These are phyloP conservation scores for Yarrowia sp. DNA, from an alignment of 805 yeast species.

Conservation along the genomic window DNA sequence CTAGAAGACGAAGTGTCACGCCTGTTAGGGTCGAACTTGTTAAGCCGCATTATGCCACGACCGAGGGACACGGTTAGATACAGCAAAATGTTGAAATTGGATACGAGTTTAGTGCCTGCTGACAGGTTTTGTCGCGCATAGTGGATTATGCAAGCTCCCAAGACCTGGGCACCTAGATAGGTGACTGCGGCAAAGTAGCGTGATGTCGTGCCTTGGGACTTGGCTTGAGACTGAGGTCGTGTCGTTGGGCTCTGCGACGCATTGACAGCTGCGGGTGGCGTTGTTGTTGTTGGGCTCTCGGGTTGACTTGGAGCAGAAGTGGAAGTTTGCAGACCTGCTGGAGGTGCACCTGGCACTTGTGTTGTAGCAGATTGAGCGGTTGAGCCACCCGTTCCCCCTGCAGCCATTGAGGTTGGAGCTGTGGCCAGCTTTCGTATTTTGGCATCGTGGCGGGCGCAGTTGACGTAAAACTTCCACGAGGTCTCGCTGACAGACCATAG, in stretches of 20 bases:
- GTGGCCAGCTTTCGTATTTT: neutral
- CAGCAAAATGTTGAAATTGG: slow-evolving; percentile 30
- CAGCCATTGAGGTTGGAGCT: neutral
- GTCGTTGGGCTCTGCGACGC: neutral
- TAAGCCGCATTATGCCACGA: slow-evolving; percentile 28
- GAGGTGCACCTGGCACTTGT: neutral
- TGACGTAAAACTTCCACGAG: slow-evolving; percentile 31
- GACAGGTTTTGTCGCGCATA: slow-evolving; percentile 28
- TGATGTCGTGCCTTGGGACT: neutral
- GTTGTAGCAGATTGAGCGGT: neutral
- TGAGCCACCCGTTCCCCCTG: neutral
- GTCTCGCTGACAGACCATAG: slow-evolving; percentile 31
- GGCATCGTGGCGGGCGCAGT: slow-evolving; percentile 9
- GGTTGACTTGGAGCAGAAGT: neutral
- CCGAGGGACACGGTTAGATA: slow-evolving; percentile 30
- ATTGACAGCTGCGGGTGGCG: neutral
- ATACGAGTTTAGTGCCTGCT: slow-evolving; percentile 29
- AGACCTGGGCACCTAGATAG: slow-evolving; percentile 29
- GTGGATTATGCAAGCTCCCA: slow-evolving; percentile 30
- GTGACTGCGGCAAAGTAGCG: slow-evolving; percentile 23
- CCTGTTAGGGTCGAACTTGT: neutral
- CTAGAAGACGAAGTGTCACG: neutral
- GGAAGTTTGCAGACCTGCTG: neutral
- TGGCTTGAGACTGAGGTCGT: neutral
- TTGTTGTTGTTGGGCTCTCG: neutral